Conservation (phyloP, 108 stramenopile species). For the Pseudonitzschia pungens region DNA sequence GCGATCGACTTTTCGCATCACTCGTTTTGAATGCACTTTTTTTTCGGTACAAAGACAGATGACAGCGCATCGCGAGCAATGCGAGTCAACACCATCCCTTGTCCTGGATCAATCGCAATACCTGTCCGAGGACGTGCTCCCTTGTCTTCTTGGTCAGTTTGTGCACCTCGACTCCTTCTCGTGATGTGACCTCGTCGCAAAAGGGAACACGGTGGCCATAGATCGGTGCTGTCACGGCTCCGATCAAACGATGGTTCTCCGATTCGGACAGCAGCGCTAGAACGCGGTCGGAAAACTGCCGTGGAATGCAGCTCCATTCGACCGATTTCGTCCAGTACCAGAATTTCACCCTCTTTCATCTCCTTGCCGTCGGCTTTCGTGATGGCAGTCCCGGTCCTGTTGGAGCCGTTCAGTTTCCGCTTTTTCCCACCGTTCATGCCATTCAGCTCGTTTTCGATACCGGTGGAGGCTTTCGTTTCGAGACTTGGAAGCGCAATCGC, state of each 20-base stretch:
- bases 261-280: neutral
- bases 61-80: too few relatives aligned
- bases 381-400: too few relatives aligned
- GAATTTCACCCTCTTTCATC: constrained; percentile 2
- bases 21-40: too few relatives aligned
- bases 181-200: constrained; percentile 20
- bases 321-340: constrained; percentile 31
- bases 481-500: constrained; percentile 21
- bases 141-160: constrained; percentile 24
- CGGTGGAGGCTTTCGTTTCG: neutral
- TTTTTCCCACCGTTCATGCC: neutral
- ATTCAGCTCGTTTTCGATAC: neutral
- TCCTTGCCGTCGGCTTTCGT: too few relatives aligned
- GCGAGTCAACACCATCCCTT: neutral
- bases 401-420: neutral
- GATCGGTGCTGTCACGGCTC: constrained; percentile 23
- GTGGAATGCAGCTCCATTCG: constrained; percentile 33
- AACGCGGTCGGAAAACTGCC: constrained; percentile 16
- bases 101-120: constrained; percentile 1
- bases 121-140: neutral
- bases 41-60: too few relatives aligned
- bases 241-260: constrained; percentile 10
- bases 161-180: constrained; percentile 13
- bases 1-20: too few relatives aligned
- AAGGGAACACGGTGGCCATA: constrained; percentile 30